A percentile compares a stretch with the other conserved stretches of the same genome.
Conservation (phyloP, 2,329 filamentous ascomycete genomes). For the Lasiodiplodia sp. region DNA sequence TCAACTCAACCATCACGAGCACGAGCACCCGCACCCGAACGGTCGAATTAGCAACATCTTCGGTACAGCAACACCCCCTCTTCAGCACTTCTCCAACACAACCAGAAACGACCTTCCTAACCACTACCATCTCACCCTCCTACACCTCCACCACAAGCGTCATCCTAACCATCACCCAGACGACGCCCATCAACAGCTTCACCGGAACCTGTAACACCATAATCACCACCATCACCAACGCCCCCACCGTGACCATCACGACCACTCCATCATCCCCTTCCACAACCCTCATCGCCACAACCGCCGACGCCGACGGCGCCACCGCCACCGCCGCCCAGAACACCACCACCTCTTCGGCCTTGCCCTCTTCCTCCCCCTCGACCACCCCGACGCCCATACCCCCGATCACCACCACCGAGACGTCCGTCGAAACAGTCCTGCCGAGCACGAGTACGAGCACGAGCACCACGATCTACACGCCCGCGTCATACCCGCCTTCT, state of each 20-base stretch:
- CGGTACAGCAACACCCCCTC: not conserved
- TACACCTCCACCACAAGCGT: not conserved
- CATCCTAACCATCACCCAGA: constrained; percentile 16
- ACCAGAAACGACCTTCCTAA: constrained; percentile 1
- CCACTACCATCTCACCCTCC: not conserved
- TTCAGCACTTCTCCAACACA: not conserved
- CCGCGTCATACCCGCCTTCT: not conserved
- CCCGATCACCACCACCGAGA: not conserved
- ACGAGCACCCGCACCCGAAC: constrained; percentile 9
- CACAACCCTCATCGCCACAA: not conserved
- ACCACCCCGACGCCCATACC: not conserved
- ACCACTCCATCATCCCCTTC: not conserved
- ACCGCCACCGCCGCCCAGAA: too few relatives aligned
- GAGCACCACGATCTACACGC: not conserved
- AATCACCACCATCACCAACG: not conserved
- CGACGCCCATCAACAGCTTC: not conserved
- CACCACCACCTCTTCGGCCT: too few relatives aligned
- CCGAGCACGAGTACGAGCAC: not conserved
- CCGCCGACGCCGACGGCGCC: too few relatives aligned
- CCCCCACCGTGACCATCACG: not conserved
- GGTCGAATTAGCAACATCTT: not conserved
- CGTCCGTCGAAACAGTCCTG: too few relatives aligned
- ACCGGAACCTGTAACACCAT: not conserved
- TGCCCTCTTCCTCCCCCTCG: not conserved
- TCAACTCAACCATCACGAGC: not conserved